Percentiles rank a stretch among this genome's conserved stretches.
Evolutionary conservation across 163 green algal species (phyloP).

Genomic region (Coccomyxa subellipsoidea): DNA sequence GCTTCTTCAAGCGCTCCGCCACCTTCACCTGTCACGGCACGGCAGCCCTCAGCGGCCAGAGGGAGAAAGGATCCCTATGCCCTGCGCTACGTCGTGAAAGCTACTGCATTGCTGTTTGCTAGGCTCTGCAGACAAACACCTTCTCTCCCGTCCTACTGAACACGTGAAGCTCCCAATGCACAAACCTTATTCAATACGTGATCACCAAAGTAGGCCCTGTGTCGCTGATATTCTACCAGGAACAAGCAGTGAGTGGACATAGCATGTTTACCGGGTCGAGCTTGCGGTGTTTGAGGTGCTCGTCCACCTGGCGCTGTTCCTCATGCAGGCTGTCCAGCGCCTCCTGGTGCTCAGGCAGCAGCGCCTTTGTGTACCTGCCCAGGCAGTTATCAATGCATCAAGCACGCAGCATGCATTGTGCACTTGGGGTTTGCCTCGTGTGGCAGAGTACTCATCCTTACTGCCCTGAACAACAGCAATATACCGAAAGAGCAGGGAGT

Average conservation of each 20-base stretch:
- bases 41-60: too few species aligned
- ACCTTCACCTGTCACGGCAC: constrained; percentile 5
- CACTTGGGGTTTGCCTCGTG: neutral
- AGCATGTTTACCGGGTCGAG: constrained; percentile 11
- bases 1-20: constrained; percentile 13
- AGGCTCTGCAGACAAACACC: too few species aligned
- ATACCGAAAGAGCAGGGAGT: too few species aligned
- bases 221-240: neutral
- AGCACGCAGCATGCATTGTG: neutral
- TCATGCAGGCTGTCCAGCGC: constrained; percentile 26
- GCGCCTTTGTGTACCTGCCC: neutral
- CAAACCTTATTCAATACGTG: too few species aligned
- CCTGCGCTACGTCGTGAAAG: too few species aligned
- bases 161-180: too few species aligned
- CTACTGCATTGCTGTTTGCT: too few species aligned
- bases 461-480: too few species aligned
- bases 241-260: too few species aligned
- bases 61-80: neutral
- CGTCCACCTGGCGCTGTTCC: constrained; percentile 22
- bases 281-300: neutral
- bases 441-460: neutral
- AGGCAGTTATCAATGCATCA: neutral
- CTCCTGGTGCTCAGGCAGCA: constrained; percentile 27
- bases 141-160: too few species aligned
- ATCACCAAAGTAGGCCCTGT: too few species aligned